These are phyloP conservation scores for Dactylonectria macrodidyma DNA, from an alignment of 2,329 filamentous ascomycete genomes.

Conservation along the genomic window DNA sequence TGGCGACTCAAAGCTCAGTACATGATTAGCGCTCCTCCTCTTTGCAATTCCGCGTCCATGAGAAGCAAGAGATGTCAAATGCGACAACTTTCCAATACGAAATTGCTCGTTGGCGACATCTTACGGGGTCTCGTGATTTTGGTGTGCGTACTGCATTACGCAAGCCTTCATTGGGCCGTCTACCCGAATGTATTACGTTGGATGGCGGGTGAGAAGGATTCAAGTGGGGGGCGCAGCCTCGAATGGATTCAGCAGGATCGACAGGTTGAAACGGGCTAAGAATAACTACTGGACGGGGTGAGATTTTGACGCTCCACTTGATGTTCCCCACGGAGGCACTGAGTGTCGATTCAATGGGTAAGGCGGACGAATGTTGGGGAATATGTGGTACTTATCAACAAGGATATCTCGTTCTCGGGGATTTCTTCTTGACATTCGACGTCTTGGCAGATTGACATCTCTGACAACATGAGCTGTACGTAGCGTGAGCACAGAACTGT, in stretches of 20 bases:
- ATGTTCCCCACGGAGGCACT: too few species aligned
- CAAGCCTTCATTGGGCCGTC: conserved; percentile 21
- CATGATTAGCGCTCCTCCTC: background rate
- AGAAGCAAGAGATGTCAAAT: background rate
- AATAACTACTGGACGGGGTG: too few species aligned
- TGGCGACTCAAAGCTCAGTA: background rate
- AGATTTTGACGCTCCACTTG: too few species aligned
- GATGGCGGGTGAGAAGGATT: background rate
- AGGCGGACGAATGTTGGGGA: too few species aligned
- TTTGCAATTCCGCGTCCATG: too few species aligned
- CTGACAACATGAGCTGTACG: background rate
- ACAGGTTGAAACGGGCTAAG: background rate
- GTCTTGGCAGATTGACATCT: background rate
- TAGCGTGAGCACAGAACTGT: too few species aligned
- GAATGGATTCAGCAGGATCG: background rate
- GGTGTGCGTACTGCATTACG: conserved; percentile 37
- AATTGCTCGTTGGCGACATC: background rate
- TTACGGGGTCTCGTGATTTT: conserved; percentile 24
- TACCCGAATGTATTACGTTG: background rate
- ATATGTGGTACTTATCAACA: too few species aligned
- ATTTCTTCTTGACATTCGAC: too few species aligned
- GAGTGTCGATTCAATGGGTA: too few species aligned
- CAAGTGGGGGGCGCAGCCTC: background rate
- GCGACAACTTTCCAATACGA: background rate
- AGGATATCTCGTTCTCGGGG: too few species aligned